These are phyloP conservation scores for Calocybe gangraenosa DNA, from an alignment of 768 basidiomycete species.

Conservation along the genomic window DNA sequence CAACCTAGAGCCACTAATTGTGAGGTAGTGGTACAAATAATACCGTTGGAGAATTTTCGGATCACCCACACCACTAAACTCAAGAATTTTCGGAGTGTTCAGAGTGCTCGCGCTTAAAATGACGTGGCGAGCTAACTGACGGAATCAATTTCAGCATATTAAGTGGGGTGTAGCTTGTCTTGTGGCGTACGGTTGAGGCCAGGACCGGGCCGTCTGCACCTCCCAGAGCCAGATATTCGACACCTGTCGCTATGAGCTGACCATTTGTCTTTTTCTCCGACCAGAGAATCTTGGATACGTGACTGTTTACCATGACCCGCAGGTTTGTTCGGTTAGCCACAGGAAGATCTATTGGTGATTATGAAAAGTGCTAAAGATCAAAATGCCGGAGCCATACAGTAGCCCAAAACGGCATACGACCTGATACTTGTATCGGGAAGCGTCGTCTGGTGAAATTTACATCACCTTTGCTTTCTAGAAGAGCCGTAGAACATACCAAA, in stretches of 20 bases:
- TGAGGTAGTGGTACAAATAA: background rate
- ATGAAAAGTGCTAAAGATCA: too few species aligned
- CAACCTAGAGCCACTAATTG: too few species aligned
- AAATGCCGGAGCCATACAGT: background rate
- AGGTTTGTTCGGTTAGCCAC: constrained; percentile 12
- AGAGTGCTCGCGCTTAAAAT: constrained; percentile 13
- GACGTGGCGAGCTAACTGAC: constrained; percentile 3
- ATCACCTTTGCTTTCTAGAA: background rate
- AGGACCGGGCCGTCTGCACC: background rate
- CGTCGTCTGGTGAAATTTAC: constrained; percentile 1
- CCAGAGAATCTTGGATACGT: constrained; percentile 12
- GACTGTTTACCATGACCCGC: constrained; percentile 4
- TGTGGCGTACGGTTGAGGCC: background rate
- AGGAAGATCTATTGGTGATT: constrained; percentile 7
- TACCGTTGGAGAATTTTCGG: constrained; percentile 1
- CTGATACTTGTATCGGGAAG: constrained; percentile 10
- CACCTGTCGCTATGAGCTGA: constrained; percentile 6
- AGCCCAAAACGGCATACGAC: constrained; percentile 14
- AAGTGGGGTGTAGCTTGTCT: too few species aligned
- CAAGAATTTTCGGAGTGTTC: constrained; percentile 14
- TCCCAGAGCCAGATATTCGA: constrained; percentile 10
- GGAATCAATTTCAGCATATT: too few species aligned
- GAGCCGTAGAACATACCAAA: background rate
- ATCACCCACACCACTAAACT: constrained; percentile 12
- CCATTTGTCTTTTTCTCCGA: background rate